Evolutionary conservation across 2,329 filamentous ascomycete genomes (phyloP).

Genomic region (Botrytis porri): DNA sequence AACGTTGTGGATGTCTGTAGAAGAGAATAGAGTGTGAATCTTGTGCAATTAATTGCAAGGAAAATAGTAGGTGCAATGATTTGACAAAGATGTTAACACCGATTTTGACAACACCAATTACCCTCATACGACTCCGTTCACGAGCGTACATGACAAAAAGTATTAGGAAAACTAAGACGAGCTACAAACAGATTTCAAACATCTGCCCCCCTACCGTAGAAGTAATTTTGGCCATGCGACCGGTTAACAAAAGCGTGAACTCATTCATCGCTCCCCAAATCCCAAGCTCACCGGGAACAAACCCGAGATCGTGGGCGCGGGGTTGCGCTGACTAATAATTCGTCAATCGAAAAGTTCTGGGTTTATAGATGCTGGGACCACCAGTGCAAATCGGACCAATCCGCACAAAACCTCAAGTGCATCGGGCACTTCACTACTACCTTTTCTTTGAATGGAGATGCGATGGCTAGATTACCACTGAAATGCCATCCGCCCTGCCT

Average conservation of each 20-base stretch:
- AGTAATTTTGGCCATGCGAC: background rate
- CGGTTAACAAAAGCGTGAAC: background rate
- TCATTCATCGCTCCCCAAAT: background rate
- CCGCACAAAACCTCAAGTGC: background rate
- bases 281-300: background rate
- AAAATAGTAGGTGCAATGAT: background rate
- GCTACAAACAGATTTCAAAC: background rate
- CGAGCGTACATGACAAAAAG: background rate
- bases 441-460: slow-evolving; percentile 13
- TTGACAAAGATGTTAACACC: background rate
- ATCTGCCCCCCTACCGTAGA: background rate
- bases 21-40: fast-evolving
- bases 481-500: slow-evolving; percentile 43
- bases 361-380: background rate
- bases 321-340: slow-evolving; percentile 9
- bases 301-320: background rate
- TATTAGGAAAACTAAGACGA: background rate
- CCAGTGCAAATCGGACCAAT: background rate
- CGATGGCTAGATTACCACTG: slow-evolving; percentile 28
- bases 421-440: background rate
- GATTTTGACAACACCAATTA: background rate
- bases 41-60: background rate
- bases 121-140: background rate
- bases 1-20: background rate
- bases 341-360: slow-evolving; percentile 11